Evolutionary conservation across 495 filamentous ascomycete genomes (phyloP).

Genomic region (Penicillium ucsense): DNA sequence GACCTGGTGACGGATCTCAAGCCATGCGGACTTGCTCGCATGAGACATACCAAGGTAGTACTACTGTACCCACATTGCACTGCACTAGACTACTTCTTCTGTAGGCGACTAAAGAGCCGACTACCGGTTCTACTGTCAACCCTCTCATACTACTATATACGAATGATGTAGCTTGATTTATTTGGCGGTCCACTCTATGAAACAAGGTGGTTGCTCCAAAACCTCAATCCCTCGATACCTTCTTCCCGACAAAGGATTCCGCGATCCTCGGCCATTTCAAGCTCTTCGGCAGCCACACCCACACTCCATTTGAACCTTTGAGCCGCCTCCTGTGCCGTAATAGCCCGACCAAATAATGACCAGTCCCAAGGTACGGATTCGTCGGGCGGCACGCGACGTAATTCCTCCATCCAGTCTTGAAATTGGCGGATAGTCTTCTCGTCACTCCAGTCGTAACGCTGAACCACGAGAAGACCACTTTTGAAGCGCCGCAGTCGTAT

Average conservation of each 20-base stretch:
- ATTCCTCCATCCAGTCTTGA: conserved; percentile 63
- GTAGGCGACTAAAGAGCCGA: too few species aligned
- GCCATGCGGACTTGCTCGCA: too few species aligned
- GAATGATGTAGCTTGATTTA: too few species aligned
- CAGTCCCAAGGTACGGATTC: conserved; percentile 64
- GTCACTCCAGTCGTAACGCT: conserved; percentile 79
- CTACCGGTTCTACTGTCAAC: too few species aligned
- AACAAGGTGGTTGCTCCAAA: conserved; percentile 63
- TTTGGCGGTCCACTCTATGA: neutral
- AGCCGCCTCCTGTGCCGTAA: conserved; percentile 83
- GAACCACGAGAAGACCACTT: conserved; percentile 86
- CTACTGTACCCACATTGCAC: too few species aligned
- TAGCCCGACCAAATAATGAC: conserved; percentile 64
- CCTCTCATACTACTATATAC: too few species aligned
- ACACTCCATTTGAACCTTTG: conserved; percentile 96
- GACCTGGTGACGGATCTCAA: too few species aligned
- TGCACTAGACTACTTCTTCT: too few species aligned
- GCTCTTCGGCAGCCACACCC: conserved; percentile 89
- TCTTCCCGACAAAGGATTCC: conserved; percentile 78
- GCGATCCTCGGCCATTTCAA: conserved; percentile 92
- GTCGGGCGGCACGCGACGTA: conserved; percentile 55
- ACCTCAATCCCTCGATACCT: conserved; percentile 69
- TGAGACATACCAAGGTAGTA: too few species aligned
- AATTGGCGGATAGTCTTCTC: conserved; percentile 77
- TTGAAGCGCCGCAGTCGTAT: conserved; percentile 82